phyloP scores from a whole-genome alignment of 768 basidiomycete genomes.

The Royoungia palumana region DNA sequence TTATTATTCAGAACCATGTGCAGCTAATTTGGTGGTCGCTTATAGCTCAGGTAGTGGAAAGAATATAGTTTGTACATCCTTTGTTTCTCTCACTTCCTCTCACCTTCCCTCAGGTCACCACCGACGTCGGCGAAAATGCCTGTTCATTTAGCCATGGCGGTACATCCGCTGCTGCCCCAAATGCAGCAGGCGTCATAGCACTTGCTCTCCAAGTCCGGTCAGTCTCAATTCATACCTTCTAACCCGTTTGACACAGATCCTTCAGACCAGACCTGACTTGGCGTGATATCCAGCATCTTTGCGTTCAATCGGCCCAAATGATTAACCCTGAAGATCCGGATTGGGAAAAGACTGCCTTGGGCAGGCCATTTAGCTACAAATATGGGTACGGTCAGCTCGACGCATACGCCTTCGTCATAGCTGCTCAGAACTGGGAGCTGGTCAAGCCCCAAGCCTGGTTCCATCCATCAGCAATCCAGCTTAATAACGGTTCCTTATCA shows the following conservation, averaged over 20 bases:
- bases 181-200: constrained; percentile 91
- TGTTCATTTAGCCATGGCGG: constrained; percentile 89
- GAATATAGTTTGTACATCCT: constrained; percentile 68
- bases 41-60: constrained; percentile 94
- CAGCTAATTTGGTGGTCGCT: constrained; percentile 95
- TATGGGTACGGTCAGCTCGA: constrained; percentile 93
- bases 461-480: constrained; percentile 65
- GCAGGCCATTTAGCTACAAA: constrained; percentile 72
- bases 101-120: constrained; percentile 69
- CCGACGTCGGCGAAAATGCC: constrained; percentile 81
- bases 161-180: constrained; percentile 96
- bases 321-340: constrained; percentile 91
- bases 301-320: constrained; percentile 67
- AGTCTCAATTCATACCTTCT: constrained; percentile 18
- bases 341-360: constrained; percentile 77
- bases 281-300: constrained; percentile 93
- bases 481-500: constrained; percentile 56
- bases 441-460: constrained; percentile 97
- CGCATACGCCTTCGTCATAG: constrained; percentile 75
- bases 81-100: constrained; percentile 9
- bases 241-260: constrained; percentile 6
- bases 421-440: constrained; percentile 75
- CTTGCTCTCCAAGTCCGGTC: constrained; percentile 86
- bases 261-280: constrained; percentile 89
- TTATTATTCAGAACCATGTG: constrained; percentile 96